Evolutionary conservation across 202 grass and related monocot species (phyloP).

Genomic region (Zizania palustris): DNA sequence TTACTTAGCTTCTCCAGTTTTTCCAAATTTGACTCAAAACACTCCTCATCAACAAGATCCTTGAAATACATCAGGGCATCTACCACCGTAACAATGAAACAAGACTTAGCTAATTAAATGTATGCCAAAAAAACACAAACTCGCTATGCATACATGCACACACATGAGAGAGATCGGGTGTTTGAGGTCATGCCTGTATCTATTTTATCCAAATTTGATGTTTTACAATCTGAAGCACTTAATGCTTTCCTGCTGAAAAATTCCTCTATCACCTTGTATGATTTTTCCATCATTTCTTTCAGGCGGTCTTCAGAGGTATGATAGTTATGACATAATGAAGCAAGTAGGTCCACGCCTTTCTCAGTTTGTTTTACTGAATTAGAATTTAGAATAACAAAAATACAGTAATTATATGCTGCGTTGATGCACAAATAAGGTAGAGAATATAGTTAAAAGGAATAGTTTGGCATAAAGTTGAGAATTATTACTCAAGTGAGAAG

Average conservation of each 20-base stretch:
- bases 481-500: constrained; percentile 73
- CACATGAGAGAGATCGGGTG: not conserved
- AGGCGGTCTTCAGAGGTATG: constrained; percentile 83
- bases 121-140: constrained; percentile 29
- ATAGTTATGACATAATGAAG: constrained; percentile 81
- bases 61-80: constrained; percentile 77
- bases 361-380: constrained; percentile 79
- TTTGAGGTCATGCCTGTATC: constrained; percentile 58
- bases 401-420: constrained; percentile 29
- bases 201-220: constrained; percentile 64
- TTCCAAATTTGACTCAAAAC: constrained; percentile 59
- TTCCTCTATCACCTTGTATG: constrained; percentile 60
- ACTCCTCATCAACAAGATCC: constrained; percentile 67
- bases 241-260: constrained; percentile 61
- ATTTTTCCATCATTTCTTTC: constrained; percentile 69
- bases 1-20: constrained; percentile 67
- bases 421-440: constrained; percentile 22
- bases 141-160: constrained; percentile 21
- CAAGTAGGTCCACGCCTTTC: constrained; percentile 68
- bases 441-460: constrained; percentile 4
- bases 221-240: constrained; percentile 64
- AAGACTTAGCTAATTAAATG: constrained; percentile 52
- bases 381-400: constrained; percentile 42
- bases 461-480: constrained; percentile 30
- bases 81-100: constrained; percentile 43